These are phyloP conservation scores for Fistulinella cinereoalba DNA, from an alignment of 1,284 basidiomycete species.

Conservation along the genomic window DNA sequence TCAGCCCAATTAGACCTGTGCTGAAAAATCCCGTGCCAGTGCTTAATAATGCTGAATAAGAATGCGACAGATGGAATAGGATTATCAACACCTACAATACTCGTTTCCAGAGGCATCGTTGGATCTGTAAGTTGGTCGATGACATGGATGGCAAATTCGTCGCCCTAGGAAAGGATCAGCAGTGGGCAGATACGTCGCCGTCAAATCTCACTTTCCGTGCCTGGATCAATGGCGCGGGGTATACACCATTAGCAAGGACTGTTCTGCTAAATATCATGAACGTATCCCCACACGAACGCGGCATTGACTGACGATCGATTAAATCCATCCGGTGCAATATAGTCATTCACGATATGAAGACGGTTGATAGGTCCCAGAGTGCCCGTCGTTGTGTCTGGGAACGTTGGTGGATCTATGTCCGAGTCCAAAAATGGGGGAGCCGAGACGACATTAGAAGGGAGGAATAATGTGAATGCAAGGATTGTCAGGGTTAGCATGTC, in stretches of 20 bases:
- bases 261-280: conserved; percentile 4
- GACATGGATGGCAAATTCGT: conserved; percentile 19
- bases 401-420: too few relatives aligned
- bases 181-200: background rate
- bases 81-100: conserved; percentile 20
- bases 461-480: background rate
- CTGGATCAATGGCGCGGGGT: conserved; percentile 17
- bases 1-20: conserved; percentile 20
- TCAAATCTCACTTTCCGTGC: conserved; percentile 13
- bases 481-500: conserved; percentile 11
- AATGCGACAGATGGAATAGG: too few relatives aligned
- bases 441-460: background rate
- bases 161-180: conserved; percentile 3
- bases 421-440: too few relatives aligned
- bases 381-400: conserved; percentile 19
- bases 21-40: conserved; percentile 30
- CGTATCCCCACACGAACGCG: background rate
- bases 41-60: conserved; percentile 5
- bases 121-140: conserved; percentile 26
- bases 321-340: conserved; percentile 31
- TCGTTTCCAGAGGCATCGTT: conserved; percentile 29
- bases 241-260: conserved; percentile 9
- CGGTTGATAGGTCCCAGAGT: conserved; percentile 5
- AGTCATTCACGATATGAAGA: conserved; percentile 18
- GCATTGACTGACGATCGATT: conserved; percentile 18